Base-by-base conservation (phyloP, 164 flowering plant genomes). In the Brasenia schreberi region DNA sequence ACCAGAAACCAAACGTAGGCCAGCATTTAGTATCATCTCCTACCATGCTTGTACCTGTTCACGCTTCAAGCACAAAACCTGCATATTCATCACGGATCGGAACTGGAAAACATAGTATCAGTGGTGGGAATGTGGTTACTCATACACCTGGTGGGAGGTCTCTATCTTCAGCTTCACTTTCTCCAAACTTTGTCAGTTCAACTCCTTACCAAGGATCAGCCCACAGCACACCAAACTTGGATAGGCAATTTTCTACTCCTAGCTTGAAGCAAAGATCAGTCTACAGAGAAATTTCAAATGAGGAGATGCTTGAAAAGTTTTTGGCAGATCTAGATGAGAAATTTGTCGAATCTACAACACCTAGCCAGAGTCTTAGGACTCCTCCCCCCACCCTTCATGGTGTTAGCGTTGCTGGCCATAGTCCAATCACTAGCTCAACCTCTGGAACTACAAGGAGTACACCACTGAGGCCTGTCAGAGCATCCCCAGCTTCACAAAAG, bases 401-500 rank as follows among this genome's bases (percentile, higher is more conserved):
- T 65, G 81, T 88, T 68, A 80, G 65, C 7, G 42, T 33, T 18
- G 17, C 27, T 60, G 64, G 88, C 53, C 71, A 81, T 18, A 87
- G 87, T 75, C 95, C 98, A 5, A 79, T 67, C 66, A 76, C 82
- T 0, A 67, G 80, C 66, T 81, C 74, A 73, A 81, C 84, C 56
- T 84, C 98, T 72, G 98, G 92, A 72, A 76, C 89, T 69, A 81
- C 82, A 7, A 89, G 96, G 77, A 87, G 85, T 74, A 90, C 96
- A 66, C 97, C 97, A 39, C 67, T 93, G 67, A 86, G 96, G 83
- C 90, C 94, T 18, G 96, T 93, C 69, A 81, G 96, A 77, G 89
- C 87, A 92, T 93, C 98, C 61, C 98, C 98, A 60, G 82, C 85
- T 64, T 86, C 97, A 18, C 94, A 93, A 75, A 93, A 93, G 79